Percentiles rank a stretch among this genome's conserved stretches.
These are phyloP conservation scores for Neofusicoccum ribis DNA, from an alignment of 2,329 filamentous ascomycete species.

Conservation along the genomic window DNA sequence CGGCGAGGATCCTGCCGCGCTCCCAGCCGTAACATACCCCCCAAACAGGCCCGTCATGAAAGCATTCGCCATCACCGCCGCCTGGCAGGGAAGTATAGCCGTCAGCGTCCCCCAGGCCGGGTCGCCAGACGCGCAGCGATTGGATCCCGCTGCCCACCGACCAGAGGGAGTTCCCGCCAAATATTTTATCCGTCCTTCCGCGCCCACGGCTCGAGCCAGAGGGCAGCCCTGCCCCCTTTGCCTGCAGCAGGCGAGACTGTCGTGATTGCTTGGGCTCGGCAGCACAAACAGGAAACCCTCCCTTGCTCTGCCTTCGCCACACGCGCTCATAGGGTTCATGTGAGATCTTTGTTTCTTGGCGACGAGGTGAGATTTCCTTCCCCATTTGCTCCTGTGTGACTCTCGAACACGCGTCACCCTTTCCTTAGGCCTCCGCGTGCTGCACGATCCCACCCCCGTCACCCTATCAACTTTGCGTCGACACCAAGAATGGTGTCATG, in stretches of 20 bases:
- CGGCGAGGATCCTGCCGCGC: background rate
- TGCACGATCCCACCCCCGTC: background rate
- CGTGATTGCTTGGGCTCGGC: constrained; percentile 1
- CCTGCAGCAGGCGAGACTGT: constrained; percentile 4
- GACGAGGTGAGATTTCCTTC: constrained; percentile 3
- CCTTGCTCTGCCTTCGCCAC: constrained; percentile 13
- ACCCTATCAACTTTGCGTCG: background rate
- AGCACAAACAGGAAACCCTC: background rate
- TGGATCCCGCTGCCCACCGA: background rate
- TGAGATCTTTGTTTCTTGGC: background rate
- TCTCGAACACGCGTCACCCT: constrained; percentile 5
- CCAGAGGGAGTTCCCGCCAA: background rate
- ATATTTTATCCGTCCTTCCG: background rate
- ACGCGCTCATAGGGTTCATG: background rate
- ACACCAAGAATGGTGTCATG: background rate
- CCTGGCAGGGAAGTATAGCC: constrained; percentile 13
- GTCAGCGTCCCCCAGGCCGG: background rate
- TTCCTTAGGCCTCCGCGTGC: background rate
- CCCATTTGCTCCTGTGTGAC: constrained; percentile 4
- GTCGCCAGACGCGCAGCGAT: background rate
- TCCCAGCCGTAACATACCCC: background rate
- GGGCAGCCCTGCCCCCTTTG: background rate
- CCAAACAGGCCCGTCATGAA: background rate
- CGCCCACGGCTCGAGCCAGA: constrained; percentile 10
- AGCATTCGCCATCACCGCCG: background rate